A percentile compares a stretch with the other conserved stretches of the same genome.
These are phyloP conservation scores for Licmophora abbreviata DNA, from an alignment of 108 stramenopile species.

Conservation along the genomic window DNA sequence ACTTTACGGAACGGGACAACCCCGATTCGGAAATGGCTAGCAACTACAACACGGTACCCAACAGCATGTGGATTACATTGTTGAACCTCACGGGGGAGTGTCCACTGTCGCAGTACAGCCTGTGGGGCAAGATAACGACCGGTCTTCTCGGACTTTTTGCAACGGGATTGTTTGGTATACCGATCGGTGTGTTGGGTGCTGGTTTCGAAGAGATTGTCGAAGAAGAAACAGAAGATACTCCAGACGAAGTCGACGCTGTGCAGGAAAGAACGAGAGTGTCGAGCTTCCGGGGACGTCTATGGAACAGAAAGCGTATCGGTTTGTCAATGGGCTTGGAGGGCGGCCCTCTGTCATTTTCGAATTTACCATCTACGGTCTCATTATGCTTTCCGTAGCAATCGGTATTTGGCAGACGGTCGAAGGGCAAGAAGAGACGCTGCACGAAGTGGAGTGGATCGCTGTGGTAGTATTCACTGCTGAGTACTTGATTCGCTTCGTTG, in stretches of 20 bases:
- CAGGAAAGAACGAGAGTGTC: neutral
- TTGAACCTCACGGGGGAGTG: conserved; percentile 84
- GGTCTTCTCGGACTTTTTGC: conserved; percentile 83
- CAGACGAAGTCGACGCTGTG: conserved; percentile 31
- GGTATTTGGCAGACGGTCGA: conserved; percentile 64
- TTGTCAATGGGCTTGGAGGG: conserved; percentile 67
- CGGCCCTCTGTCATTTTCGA: conserved; percentile 42
- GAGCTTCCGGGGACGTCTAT: conserved; percentile 6
- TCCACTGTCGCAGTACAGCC: conserved; percentile 72
- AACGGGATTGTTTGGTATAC: conserved; percentile 70
- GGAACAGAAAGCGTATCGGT: conserved; percentile 34
- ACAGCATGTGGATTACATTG: conserved; percentile 90
- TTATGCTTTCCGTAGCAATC: conserved; percentile 47
- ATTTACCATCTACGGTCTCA: conserved; percentile 55
- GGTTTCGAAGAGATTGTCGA: conserved; percentile 82
- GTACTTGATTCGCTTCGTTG: conserved; percentile 72
- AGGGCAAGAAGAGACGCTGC: conserved; percentile 51
- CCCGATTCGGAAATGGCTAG: conserved; percentile 69
- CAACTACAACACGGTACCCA: conserved; percentile 79
- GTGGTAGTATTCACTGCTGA: conserved; percentile 87
- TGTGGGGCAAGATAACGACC: conserved; percentile 62
- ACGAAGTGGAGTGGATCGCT: conserved; percentile 55
- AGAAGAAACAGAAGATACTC: conserved; percentile 55
- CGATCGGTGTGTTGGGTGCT: conserved; percentile 83
- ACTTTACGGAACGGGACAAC: conserved; percentile 75